phyloP scores from a whole-genome alignment of 768 basidiomycete species.

The Agrocybe praecox region DNA sequence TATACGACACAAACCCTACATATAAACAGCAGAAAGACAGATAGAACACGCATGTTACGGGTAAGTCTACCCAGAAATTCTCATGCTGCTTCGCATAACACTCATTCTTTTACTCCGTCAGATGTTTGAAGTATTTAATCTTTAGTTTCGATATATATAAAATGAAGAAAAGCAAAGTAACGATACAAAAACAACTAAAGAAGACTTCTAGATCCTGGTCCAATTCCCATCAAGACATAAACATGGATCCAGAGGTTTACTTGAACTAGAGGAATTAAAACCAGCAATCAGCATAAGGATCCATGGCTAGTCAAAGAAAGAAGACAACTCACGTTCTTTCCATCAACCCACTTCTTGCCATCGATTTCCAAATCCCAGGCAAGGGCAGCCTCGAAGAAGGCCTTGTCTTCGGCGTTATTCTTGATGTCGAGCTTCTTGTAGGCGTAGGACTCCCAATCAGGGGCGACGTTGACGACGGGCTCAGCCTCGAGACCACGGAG shows the following conservation, averaged over 20 bases:
- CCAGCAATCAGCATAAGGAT: background rate
- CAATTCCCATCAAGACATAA: background rate
- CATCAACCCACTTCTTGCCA: constrained; percentile 90
- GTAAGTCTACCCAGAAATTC: no score
- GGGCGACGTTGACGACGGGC: constrained; percentile 77
- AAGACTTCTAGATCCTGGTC: constrained; percentile 1
- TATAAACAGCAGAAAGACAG: no score
- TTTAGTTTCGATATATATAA: background rate
- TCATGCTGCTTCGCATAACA: no score
- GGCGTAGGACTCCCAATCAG: constrained; percentile 89
- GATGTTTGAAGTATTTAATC: background rate
- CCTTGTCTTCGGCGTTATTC: constrained; percentile 71
- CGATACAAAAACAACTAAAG: constrained; percentile 1
- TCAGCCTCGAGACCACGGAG: constrained; percentile 75
- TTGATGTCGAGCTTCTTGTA: constrained; percentile 78
- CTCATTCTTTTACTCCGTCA: no score
- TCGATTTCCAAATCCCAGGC: constrained; percentile 92
- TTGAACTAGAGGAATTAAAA: background rate
- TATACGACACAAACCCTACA: no score
- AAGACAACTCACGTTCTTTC: constrained; percentile 70
- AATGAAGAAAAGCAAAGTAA: background rate
- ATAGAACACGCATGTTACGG: no score
- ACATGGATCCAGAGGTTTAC: constrained; percentile 2
- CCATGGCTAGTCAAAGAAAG: background rate
- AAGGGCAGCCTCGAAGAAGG: constrained; percentile 89